phyloP scores from a whole-genome alignment of 2,329 filamentous ascomycete species.

The Penicillium sp. region DNA sequence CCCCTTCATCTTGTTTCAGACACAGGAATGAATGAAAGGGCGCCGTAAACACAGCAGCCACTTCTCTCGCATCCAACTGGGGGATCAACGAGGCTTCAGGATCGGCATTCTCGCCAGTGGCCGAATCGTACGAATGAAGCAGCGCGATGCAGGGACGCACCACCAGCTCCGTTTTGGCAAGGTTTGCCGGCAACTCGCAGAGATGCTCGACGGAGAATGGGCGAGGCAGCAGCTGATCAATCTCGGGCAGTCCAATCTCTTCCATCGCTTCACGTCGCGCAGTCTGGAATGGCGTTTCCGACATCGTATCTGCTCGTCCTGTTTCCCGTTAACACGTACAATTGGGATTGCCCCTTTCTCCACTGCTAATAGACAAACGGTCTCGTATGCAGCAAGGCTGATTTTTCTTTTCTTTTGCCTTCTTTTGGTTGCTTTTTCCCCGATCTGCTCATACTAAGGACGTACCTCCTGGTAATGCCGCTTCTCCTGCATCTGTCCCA shows the following conservation, averaged over 20 bases:
- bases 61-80: conserved; percentile 78
- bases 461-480: conserved; percentile 78
- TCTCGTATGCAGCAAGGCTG: background rate
- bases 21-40: conserved; percentile 79
- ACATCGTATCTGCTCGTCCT: conserved; percentile 53
- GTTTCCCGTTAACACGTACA: conserved; percentile 20
- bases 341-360: conserved; percentile 23
- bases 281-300: conserved; percentile 66
- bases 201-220: conserved; percentile 85
- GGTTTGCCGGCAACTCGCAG: conserved; percentile 72
- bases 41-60: conserved; percentile 88
- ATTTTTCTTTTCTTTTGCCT: background rate
- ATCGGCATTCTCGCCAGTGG: conserved; percentile 42
- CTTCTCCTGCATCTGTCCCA: conserved; percentile 65
- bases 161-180: conserved; percentile 68
- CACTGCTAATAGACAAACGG: background rate
- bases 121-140: conserved; percentile 59
- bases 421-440: conserved; percentile 1
- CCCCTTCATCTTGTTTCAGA: conserved; percentile 50
- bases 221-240: conserved; percentile 65
- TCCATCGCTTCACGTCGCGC: conserved; percentile 86
- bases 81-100: conserved; percentile 72
- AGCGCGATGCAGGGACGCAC: conserved; percentile 75
- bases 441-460: conserved; percentile 26
- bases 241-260: conserved; percentile 78